phyloP scores from a whole-genome alignment of 164 flowering plant genomes.

The Tetrastigma voinierianum region DNA sequence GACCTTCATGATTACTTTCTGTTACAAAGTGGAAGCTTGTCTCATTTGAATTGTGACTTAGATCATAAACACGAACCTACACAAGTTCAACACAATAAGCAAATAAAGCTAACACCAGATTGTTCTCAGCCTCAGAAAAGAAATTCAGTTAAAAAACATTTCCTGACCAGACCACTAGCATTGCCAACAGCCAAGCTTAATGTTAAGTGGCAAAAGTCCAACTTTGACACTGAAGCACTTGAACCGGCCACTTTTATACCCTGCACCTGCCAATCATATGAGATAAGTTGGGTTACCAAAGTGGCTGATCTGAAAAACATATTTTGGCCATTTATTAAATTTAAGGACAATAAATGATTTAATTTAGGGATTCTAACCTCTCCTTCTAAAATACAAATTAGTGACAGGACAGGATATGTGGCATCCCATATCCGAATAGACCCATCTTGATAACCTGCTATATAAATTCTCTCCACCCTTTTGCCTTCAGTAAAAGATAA shows the following conservation, averaged over 20 bases:
- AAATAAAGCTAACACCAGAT: conserved; percentile 9
- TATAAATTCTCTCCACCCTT: conserved; percentile 42
- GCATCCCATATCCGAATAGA: conserved; percentile 85
- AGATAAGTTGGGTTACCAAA: not conserved
- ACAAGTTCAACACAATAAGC: conserved; percentile 15
- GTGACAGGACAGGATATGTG: conserved; percentile 59
- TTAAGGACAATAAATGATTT: not conserved
- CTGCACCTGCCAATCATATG: conserved; percentile 44
- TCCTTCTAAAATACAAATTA: conserved; percentile 42
- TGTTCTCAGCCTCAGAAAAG: not conserved
- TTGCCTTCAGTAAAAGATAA: conserved; percentile 30
- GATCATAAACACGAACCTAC: conserved; percentile 64
- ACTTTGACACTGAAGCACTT: conserved; percentile 52
- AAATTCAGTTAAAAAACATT: conserved; percentile 7
- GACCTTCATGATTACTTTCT: conserved; percentile 56
- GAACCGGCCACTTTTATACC: conserved; percentile 48
- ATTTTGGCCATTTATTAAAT: not conserved
- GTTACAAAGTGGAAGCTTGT: conserved; percentile 50
- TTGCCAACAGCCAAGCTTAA: conserved; percentile 73
- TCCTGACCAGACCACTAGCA: conserved; percentile 80
- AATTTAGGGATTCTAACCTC: conserved; percentile 46
- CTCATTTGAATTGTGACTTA: conserved; percentile 34
- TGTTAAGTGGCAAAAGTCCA: conserved; percentile 58
- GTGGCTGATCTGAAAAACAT: not conserved
- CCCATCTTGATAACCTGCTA: conserved; percentile 84